A percentile compares a stretch with the other conserved stretches of the same genome.
These are phyloP conservation scores for Chenopodium berlandieri DNA, from an alignment of 148 eudicot genomes.

Conservation along the genomic window DNA sequence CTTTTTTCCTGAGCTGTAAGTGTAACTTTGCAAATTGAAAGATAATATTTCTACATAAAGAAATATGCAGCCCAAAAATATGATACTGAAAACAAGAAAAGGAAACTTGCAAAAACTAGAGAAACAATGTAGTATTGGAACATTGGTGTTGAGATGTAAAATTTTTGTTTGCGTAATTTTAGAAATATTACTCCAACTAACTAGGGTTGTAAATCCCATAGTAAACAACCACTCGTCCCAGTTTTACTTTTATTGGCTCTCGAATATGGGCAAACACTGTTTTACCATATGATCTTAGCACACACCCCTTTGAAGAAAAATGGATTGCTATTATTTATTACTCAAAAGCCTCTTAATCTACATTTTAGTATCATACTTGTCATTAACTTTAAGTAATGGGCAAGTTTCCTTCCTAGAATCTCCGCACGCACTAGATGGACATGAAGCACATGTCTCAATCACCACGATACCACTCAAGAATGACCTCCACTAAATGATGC, in stretches of 20 bases:
- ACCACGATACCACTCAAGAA: neutral
- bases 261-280: no score
- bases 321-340: neutral
- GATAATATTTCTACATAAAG: neutral
- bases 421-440: neutral
- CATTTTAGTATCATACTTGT: neutral
- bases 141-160: no score
- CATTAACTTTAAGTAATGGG: neutral
- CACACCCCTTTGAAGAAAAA: neutral
- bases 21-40: neutral
- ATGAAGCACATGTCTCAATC: neutral
- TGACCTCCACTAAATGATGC: neutral
- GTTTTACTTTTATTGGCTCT: neutral
- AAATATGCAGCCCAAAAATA: neutral
- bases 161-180: no score
- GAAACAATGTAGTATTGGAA: neutral
- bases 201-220: neutral
- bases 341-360: neutral
- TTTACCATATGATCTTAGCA: neutral
- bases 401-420: neutral
- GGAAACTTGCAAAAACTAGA: neutral
- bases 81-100: no score
- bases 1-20: slow-evolving; percentile 1
- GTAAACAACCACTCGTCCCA: neutral
- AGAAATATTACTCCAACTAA: no score